These are phyloP conservation scores for Bretziella fagacearum DNA, from an alignment of 2,329 filamentous ascomycete genomes.

Conservation along the genomic window DNA sequence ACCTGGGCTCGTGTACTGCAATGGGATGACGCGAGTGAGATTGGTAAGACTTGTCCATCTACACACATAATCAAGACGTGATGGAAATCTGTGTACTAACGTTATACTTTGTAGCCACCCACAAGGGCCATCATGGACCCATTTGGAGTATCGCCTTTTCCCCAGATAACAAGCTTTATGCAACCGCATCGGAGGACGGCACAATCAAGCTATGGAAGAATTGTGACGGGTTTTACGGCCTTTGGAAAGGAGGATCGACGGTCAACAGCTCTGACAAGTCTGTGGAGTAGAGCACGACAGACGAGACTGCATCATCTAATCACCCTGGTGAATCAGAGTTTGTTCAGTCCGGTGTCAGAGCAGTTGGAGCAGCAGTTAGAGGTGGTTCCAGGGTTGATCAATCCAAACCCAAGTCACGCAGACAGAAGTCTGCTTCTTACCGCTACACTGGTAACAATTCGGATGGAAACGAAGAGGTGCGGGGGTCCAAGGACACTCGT, in stretches of 20 bases:
- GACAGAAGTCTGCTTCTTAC: no score
- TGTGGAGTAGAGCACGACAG: slow-evolving; percentile 16
- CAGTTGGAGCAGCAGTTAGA: no score
- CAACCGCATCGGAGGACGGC: slow-evolving; percentile 89
- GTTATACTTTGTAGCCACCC: slow-evolving; percentile 43
- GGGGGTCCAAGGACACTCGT: no score
- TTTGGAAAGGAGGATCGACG: slow-evolving; percentile 38
- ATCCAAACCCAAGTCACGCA: no score
- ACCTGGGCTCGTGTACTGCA: slow-evolving; percentile 95
- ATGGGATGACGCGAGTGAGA: slow-evolving; percentile 65
- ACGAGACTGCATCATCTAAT: no score
- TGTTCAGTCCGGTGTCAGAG: no score
- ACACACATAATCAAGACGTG: neutral
- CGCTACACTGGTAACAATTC: no score
- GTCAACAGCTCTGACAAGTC: slow-evolving; percentile 12
- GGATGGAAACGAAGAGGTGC: no score
- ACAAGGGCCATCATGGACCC: slow-evolving; percentile 92
- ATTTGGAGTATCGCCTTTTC: slow-evolving; percentile 95
- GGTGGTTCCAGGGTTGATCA: no score
- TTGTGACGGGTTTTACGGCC: slow-evolving; percentile 45
- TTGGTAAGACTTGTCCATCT: slow-evolving; percentile 36
- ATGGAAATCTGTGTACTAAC: slow-evolving; percentile 10
- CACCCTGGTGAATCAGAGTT: no score
- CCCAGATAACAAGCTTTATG: slow-evolving; percentile 89
- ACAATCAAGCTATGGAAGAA: slow-evolving; percentile 88